Evolutionary conservation across 495 filamentous ascomycete genomes (phyloP).

Genomic region (Hypoxylon subgilvum): DNA sequence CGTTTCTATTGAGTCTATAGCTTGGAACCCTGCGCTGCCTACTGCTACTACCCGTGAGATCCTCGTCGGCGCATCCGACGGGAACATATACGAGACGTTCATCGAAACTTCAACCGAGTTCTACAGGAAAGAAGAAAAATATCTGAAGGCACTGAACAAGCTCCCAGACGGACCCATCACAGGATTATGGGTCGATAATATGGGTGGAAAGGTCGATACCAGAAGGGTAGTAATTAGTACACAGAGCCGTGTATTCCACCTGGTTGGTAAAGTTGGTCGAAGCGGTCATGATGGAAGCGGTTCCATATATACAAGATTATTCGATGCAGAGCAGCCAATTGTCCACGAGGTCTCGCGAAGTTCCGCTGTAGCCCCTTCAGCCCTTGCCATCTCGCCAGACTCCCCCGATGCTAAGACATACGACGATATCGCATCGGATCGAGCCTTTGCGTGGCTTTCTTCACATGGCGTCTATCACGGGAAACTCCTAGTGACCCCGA

Average conservation of each 20-base stretch:
- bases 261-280: slow-evolving; percentile 74
- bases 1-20: slow-evolving; percentile 83
- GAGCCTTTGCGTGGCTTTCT: slow-evolving; percentile 88
- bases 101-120: slow-evolving; percentile 93
- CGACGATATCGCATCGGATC: slow-evolving; percentile 58
- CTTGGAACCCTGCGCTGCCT: slow-evolving; percentile 96
- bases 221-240: slow-evolving; percentile 80
- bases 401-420: slow-evolving; percentile 52
- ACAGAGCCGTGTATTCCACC: slow-evolving; percentile 73
- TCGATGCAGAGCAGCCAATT: slow-evolving; percentile 81
- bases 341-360: slow-evolving; percentile 69
- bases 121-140: slow-evolving; percentile 92
- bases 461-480: slow-evolving; percentile 89
- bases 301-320: slow-evolving; percentile 82
- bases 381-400: slow-evolving; percentile 78
- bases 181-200: slow-evolving; percentile 78
- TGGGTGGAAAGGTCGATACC: slow-evolving; percentile 69
- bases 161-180: slow-evolving; percentile 76
- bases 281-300: slow-evolving; percentile 78
- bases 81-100: slow-evolving; percentile 93
- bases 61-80: slow-evolving; percentile 88
- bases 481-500: slow-evolving; percentile 62
- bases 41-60: slow-evolving; percentile 95
- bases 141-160: slow-evolving; percentile 80
- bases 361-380: slow-evolving; percentile 63